phyloP scores from a whole-genome alignment of 2,329 filamentous ascomycete species.

The Stromatinia cepivora region DNA sequence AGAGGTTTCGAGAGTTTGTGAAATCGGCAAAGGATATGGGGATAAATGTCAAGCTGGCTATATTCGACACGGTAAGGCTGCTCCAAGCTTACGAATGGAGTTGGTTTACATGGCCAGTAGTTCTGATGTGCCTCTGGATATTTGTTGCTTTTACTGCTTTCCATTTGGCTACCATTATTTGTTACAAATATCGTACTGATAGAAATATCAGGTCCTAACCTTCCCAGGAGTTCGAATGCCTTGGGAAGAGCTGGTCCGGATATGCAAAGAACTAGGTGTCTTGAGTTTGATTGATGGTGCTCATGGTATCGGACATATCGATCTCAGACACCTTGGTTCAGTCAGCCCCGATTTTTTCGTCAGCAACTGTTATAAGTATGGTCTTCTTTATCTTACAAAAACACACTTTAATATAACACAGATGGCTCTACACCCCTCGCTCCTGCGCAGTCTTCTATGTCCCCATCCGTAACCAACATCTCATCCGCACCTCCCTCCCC shows the following conservation, averaged over 20 bases:
- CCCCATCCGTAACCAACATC: slow-evolving; percentile 71
- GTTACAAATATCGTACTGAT: not conserved
- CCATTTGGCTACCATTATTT: not conserved
- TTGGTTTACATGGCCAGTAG: not conserved
- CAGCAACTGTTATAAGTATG: slow-evolving; percentile 89
- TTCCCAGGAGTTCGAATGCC: slow-evolving; percentile 77
- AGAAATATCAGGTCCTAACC: slow-evolving; percentile 66
- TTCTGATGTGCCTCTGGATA: not conserved
- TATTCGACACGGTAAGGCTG: slow-evolving; percentile 15
- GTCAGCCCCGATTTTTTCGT: slow-evolving; percentile 84
- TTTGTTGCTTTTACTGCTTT: not conserved
- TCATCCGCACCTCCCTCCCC: slow-evolving; percentile 73
- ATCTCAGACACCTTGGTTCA: slow-evolving; percentile 56
- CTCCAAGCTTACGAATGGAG: slow-evolving; percentile 43
- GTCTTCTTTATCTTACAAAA: not conserved
- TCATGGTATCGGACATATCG: slow-evolving; percentile 59
- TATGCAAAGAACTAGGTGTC: slow-evolving; percentile 66
- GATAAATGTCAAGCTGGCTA: not conserved
- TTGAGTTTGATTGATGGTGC: slow-evolving; percentile 80
- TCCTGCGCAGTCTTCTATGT: slow-evolving; percentile 83
- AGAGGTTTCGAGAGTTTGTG: not conserved
- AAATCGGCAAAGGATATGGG: not conserved
- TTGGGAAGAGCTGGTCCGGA: slow-evolving; percentile 63
- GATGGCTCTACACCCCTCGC: slow-evolving; percentile 78
- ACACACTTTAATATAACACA: not conserved